A percentile compares a stretch with the other conserved stretches of the same genome.
These are phyloP conservation scores for Hericium rajendrae DNA, from an alignment of 768 basidiomycete species.

Conservation along the genomic window DNA sequence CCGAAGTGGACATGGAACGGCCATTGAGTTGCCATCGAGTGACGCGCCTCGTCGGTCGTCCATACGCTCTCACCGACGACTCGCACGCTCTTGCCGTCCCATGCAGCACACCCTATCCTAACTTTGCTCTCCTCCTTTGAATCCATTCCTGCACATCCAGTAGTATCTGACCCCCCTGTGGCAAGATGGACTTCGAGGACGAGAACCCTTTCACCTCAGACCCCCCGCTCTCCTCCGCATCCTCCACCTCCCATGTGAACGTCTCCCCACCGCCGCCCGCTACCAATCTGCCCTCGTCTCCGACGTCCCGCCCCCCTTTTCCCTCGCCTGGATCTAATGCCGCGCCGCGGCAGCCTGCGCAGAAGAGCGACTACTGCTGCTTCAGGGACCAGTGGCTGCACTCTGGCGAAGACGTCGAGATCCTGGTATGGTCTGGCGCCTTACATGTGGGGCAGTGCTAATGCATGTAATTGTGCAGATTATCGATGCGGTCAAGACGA, in stretches of 20 bases:
- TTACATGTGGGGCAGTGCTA: background rate
- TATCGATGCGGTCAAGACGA: constrained; percentile 91
- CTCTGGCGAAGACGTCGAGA: constrained; percentile 74
- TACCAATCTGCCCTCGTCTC: constrained; percentile 37
- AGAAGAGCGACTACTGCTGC: constrained; percentile 76
- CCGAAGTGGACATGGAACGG: background rate
- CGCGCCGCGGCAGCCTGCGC: constrained; percentile 35
- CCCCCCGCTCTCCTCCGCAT: constrained; percentile 32
- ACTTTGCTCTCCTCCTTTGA: background rate
- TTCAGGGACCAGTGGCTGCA: constrained; percentile 67
- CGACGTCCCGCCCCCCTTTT: constrained; percentile 35
- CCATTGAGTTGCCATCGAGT: background rate
- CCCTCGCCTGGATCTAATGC: constrained; percentile 49
- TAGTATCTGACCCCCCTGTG: too few relatives aligned
- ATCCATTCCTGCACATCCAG: too few relatives aligned
- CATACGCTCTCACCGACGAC: background rate
- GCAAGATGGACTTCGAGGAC: constrained; percentile 29
- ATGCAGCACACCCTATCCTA: background rate
- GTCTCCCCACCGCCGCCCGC: constrained; percentile 37
- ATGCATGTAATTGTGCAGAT: constrained; percentile 43
- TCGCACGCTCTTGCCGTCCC: background rate
- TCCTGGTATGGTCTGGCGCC: constrained; percentile 42
- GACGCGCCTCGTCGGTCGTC: background rate
- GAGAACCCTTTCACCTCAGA: constrained; percentile 33
- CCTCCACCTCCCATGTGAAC: constrained; percentile 44